These are phyloP conservation scores for Astraeus odoratus DNA, from an alignment of 768 basidiomycete genomes.

Conservation along the genomic window DNA sequence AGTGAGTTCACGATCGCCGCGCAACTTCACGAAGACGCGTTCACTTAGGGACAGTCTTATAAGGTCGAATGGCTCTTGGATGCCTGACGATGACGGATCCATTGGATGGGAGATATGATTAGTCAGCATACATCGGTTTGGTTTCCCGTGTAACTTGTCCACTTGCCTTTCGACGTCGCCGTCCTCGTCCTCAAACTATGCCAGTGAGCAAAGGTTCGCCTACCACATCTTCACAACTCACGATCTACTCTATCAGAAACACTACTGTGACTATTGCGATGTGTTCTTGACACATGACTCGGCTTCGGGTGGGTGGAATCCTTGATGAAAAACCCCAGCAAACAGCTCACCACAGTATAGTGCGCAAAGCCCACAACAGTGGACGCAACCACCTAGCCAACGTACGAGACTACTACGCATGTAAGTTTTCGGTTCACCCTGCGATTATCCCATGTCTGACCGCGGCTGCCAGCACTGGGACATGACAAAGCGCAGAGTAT, in stretches of 20 bases:
- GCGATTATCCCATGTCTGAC: constrained; percentile 3
- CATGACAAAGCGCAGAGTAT: constrained; percentile 98
- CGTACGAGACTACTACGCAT: constrained; percentile 95
- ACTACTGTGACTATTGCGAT: constrained; percentile 92
- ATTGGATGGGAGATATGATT: constrained; percentile 32
- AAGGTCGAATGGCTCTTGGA: constrained; percentile 96
- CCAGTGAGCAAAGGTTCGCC: constrained; percentile 43
- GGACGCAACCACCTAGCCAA: constrained; percentile 96
- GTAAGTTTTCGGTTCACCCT: constrained; percentile 36
- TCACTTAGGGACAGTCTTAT: constrained; percentile 94
- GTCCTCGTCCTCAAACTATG: constrained; percentile 37
- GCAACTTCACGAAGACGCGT: constrained; percentile 95
- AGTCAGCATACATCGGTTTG: constrained; percentile 18
- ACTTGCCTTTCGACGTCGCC: no score
- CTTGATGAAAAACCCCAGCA: background rate
- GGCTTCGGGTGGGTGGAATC: constrained; percentile 66
- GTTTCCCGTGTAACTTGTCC: no score
- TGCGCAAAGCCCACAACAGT: constrained; percentile 96
- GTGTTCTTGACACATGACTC: constrained; percentile 94
- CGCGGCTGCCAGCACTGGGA: constrained; percentile 52
- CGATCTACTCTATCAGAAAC: constrained; percentile 53
- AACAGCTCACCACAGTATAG: constrained; percentile 34
- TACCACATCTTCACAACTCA: constrained; percentile 5
- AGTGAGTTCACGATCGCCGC: constrained; percentile 88
- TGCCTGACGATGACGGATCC: constrained; percentile 67